Evolutionary conservation across 441 rosid species (phyloP).

Genomic region (Bruguiera hainesii): DNA sequence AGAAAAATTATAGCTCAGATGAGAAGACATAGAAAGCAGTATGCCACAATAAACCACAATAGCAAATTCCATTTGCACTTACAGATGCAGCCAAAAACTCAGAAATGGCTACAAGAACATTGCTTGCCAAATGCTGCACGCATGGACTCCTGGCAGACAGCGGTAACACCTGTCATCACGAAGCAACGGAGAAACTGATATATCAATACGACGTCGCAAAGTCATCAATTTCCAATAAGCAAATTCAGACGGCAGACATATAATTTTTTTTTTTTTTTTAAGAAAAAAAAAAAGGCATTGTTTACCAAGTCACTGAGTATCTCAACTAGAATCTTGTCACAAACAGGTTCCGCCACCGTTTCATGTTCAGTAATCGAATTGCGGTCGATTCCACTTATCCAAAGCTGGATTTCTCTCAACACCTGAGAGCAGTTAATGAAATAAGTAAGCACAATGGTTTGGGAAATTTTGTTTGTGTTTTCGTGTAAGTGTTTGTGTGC

Average conservation of each 20-base stretch:
- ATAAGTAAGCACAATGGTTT: not conserved
- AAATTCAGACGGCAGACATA: not conserved
- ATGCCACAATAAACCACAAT: constrained; percentile 3
- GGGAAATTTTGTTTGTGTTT: not conserved
- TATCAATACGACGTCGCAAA: too few relatives aligned
- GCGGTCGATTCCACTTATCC: constrained; percentile 25
- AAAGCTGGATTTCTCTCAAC: constrained; percentile 43
- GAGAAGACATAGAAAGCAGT: constrained; percentile 4
- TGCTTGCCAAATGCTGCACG: constrained; percentile 64
- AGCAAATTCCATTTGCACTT: constrained; percentile 24
- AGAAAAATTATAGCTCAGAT: not conserved
- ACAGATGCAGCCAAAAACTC: constrained; percentile 52
- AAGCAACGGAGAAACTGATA: not conserved
- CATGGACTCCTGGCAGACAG: constrained; percentile 41
- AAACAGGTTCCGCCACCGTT: constrained; percentile 1
- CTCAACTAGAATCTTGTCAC: constrained; percentile 26
- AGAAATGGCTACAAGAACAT: constrained; percentile 49
- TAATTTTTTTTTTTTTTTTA: not conserved
- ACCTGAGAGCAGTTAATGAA: constrained; percentile 26
- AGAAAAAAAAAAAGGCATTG: not conserved
- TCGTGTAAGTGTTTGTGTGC: not conserved
- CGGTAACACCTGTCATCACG: constrained; percentile 42
- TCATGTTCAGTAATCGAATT: constrained; percentile 22
- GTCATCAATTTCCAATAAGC: not conserved
- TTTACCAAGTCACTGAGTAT: constrained; percentile 53